These are phyloP conservation scores for Albophoma yamanashiensis DNA, from an alignment of 2,329 filamentous ascomycete genomes.

Conservation along the genomic window DNA sequence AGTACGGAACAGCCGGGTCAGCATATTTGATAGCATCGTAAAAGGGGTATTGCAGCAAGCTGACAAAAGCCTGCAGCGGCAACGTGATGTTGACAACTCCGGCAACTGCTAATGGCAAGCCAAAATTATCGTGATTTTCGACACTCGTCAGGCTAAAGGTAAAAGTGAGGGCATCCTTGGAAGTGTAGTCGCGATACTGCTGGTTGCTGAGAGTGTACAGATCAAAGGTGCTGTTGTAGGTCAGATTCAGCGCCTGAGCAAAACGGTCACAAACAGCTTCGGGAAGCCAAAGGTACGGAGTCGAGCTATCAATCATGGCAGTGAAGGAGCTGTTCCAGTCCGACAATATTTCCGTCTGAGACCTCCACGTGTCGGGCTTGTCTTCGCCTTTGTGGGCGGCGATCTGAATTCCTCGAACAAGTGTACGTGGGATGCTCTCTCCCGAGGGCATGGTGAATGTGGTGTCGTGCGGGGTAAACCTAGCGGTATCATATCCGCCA, in stretches of 20 bases:
- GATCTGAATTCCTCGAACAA: constrained; percentile 47
- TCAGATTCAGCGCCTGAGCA: constrained; percentile 51
- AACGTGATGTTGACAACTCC: constrained; percentile 48
- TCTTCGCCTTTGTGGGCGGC: constrained; percentile 17
- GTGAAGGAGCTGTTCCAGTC: constrained; percentile 35
- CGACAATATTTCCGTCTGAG: constrained; percentile 25
- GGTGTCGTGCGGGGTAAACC: constrained; percentile 49
- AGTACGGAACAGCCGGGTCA: constrained; percentile 44
- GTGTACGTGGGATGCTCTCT: constrained; percentile 44
- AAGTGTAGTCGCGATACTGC: constrained; percentile 36
- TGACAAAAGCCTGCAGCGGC: constrained; percentile 38
- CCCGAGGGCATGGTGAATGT: constrained; percentile 47
- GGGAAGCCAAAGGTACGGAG: constrained; percentile 55
- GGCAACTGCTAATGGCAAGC: constrained; percentile 32
- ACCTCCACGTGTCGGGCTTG: constrained; percentile 26
- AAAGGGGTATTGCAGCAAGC: constrained; percentile 39
- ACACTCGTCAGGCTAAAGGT: constrained; percentile 46
- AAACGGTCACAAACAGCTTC: constrained; percentile 51
- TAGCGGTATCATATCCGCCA: constrained; percentile 57
- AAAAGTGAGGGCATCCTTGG: constrained; percentile 36
- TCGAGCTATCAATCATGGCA: constrained; percentile 52
- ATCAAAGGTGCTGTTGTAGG: constrained; percentile 51
- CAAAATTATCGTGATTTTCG: constrained; percentile 42
- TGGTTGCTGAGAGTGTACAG: constrained; percentile 54
- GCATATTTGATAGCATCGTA: constrained; percentile 30